Percentiles rank a stretch among this genome's conserved stretches.
Conservation (phyloP, 805 yeast species). For the Priceomyces melissophilus region DNA sequence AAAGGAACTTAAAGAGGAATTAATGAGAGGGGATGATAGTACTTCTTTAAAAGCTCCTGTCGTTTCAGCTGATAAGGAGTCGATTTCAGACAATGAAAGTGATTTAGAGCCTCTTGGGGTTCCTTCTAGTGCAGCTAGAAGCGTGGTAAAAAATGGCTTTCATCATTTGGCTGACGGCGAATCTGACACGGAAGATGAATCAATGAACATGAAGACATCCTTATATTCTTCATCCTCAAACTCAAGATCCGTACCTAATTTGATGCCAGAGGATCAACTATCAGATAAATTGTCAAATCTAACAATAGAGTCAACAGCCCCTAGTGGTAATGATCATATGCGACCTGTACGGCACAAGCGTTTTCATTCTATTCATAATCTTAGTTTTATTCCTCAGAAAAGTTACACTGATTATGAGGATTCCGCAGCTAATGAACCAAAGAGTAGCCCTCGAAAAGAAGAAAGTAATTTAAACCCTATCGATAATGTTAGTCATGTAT, state of each 20-base stretch:
- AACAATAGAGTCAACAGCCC: conserved; percentile 1
- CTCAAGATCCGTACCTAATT: conserved; percentile 21
- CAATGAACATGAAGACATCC: conserved; percentile 23
- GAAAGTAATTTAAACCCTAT: background rate
- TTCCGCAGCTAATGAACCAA: too few species aligned
- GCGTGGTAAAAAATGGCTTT: conserved; percentile 12
- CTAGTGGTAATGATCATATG: conserved; percentile 1
- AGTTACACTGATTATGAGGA: background rate
- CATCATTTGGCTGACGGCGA: conserved; percentile 22
- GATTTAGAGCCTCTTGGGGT: conserved; percentile 33
- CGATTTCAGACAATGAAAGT: conserved; percentile 12
- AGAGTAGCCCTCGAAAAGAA: background rate
- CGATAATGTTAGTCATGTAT: too few species aligned
- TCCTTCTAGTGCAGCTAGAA: conserved; percentile 31
- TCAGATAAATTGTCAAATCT: background rate
- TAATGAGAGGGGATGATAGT: background rate
- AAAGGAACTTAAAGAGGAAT: conserved; percentile 22
- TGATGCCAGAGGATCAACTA: conserved; percentile 6
- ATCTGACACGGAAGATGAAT: conserved; percentile 24
- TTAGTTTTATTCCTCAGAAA: conserved; percentile 15
- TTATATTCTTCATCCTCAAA: conserved; percentile 11
- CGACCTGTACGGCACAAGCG: conserved; percentile 29
- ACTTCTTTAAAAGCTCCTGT: conserved; percentile 8
- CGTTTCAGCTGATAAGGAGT: conserved; percentile 1
- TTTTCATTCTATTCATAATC: conserved; percentile 36